Percentiles rank a stretch among this genome's conserved stretches.
Evolutionary conservation across 2,329 filamentous ascomycete genomes (phyloP).

Genomic region (Aspergillus quadricinctus): DNA sequence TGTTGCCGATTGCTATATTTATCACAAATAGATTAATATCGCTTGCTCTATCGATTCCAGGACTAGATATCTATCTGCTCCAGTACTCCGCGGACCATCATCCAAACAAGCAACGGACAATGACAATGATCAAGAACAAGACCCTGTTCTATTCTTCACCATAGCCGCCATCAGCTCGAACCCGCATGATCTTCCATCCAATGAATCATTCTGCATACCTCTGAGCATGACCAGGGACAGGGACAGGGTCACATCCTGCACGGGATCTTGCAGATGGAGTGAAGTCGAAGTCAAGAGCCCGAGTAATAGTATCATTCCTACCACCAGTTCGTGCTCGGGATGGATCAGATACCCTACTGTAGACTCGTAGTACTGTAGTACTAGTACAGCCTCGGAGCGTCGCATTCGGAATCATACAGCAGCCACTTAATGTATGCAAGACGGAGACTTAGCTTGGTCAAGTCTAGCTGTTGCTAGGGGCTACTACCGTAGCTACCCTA

Average conservation of each 20-base stretch:
- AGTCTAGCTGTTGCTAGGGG: not conserved
- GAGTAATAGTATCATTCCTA: not conserved
- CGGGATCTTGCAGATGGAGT: not conserved
- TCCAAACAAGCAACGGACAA: not conserved
- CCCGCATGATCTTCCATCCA: not conserved
- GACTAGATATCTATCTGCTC: not conserved
- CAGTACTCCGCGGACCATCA: not conserved
- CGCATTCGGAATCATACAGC: not conserved
- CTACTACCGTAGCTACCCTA: not conserved
- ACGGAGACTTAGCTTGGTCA: not conserved
- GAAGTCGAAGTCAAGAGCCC: not conserved
- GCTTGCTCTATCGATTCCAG: not conserved
- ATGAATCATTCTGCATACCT: not conserved
- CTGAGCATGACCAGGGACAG: not conserved
- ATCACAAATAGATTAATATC: not conserved
- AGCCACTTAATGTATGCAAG: not conserved
- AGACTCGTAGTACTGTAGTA: not conserved
- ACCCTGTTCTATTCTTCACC: not conserved
- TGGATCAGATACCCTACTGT: too few relatives aligned
- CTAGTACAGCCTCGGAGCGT: not conserved
- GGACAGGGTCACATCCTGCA: not conserved
- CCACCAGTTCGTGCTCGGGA: not conserved
- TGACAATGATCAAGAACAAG: too few relatives aligned
- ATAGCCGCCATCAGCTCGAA: not conserved
- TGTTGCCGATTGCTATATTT: not conserved